Evolutionary conservation across 179 eudicot genomes (phyloP), one percentile per base, ranked within the genome.

Genomic region (Spergularia azorica): DNA sequence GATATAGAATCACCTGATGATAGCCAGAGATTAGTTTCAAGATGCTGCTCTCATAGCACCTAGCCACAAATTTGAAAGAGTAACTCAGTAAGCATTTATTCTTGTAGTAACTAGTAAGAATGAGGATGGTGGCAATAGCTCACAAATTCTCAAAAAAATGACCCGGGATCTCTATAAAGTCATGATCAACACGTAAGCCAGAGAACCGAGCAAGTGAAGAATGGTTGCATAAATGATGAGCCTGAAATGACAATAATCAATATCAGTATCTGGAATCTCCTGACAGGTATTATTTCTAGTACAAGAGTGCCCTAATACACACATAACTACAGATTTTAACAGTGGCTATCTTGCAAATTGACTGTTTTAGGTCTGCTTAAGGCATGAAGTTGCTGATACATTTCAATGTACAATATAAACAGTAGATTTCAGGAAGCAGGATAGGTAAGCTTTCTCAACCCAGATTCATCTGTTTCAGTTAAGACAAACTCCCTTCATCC

Each of bases 91-190:
- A 78, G 78, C 54, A 57, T 59, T 4, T 52, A 20, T 58, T 54
- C 18, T 26, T 65, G 4, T 39, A 11, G 51, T 15, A 21, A 68
- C 21, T 68, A 56, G 4, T 32, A 48, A 26, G 13, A 41, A 69
- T 16, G 16, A 50, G 54, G 17, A 41, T 14, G 57, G 4, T 18
- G 79, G 41, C 15, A 41, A 77, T 39, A 16, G 18, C 82, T 50
- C 75, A 91, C 98, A 97, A 95, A 78, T 94, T 93, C 83, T 95
- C 99, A 75, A 95, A 74, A 78, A 95, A 58, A 72, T 84, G 87
- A 55, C 97, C 92, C 21, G 98, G 98, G 63, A 95, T 93, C 86
- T 95, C 98, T 79, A 91, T 89, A 84, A 95, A 91, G 84, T 95
- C 98, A 4, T 94, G 90, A 82, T 93, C 97, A 82, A 91, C 86